A percentile compares a stretch with the other conserved stretches of the same genome.
These are phyloP conservation scores for Fusarium torulosum DNA, from an alignment of 2,329 filamentous ascomycete species.

Conservation along the genomic window DNA sequence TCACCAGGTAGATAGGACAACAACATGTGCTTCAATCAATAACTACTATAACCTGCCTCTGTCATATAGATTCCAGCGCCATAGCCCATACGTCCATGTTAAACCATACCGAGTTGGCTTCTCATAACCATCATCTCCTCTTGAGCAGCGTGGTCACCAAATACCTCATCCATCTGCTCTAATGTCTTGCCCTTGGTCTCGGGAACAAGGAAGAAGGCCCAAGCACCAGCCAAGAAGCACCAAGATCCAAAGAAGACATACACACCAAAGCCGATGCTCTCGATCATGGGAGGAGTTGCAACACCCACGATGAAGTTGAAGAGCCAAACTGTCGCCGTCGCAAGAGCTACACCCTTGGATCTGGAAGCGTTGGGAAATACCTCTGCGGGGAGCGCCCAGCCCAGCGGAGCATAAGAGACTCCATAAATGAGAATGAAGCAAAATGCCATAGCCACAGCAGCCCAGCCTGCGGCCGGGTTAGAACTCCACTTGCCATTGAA, in stretches of 20 bases:
- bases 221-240: constrained; percentile 54
- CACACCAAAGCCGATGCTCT: constrained; percentile 47
- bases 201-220: constrained; percentile 41
- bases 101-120: background rate
- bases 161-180: constrained; percentile 32
- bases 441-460: constrained; percentile 31
- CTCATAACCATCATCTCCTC: constrained; percentile 18
- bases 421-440: constrained; percentile 21
- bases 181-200: constrained; percentile 35
- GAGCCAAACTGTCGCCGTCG: constrained; percentile 25
- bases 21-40: background rate
- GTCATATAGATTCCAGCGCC: no score
- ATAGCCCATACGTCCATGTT: no score
- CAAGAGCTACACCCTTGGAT: background rate
- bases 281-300: constrained; percentile 11
- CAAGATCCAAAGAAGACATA: background rate
- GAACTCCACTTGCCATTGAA: constrained; percentile 32
- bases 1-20: background rate
- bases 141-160: constrained; percentile 21
- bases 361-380: constrained; percentile 48
- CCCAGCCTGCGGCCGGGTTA: constrained; percentile 27
- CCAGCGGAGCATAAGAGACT: constrained; percentile 51
- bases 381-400: constrained; percentile 54
- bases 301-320: constrained; percentile 40
- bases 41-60: no score